These are phyloP conservation scores for Suillus discolor DNA, from an alignment of 768 basidiomycete species.

Conservation along the genomic window DNA sequence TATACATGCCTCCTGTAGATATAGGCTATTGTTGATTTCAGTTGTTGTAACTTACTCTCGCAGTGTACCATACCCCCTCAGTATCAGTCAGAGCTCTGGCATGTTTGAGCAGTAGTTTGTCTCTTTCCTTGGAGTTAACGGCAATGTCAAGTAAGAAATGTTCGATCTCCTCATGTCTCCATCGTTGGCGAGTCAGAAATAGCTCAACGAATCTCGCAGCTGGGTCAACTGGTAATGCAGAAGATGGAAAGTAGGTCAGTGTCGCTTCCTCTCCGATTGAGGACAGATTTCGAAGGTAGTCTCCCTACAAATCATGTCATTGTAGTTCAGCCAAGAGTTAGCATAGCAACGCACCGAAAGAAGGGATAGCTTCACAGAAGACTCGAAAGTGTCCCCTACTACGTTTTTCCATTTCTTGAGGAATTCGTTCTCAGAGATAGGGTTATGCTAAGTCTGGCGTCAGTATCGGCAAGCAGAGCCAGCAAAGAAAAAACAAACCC, in stretches of 20 bases:
- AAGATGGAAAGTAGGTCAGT: conserved; percentile 76
- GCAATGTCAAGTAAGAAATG: conserved; percentile 85
- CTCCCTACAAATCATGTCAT: conserved; percentile 61
- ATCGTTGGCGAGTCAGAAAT: conserved; percentile 77
- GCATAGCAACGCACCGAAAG: conserved; percentile 55
- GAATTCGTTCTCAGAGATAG: conserved; percentile 58
- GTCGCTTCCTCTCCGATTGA: conserved; percentile 35
- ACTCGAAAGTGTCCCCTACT: conserved; percentile 79
- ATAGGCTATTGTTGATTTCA: conserved; percentile 23
- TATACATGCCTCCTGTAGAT: background rate
- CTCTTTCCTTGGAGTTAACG: conserved; percentile 83
- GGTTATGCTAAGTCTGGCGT: conserved; percentile 50
- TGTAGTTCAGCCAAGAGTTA: background rate
- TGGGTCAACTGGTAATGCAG: conserved; percentile 75
- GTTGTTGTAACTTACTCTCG: conserved; percentile 61
- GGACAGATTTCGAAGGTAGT: conserved; percentile 58
- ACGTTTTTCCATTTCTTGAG: conserved; percentile 66
- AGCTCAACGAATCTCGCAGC: conserved; percentile 83
- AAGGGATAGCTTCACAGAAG: conserved; percentile 58
- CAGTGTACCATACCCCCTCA: conserved; percentile 73
- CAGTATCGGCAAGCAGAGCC: background rate
- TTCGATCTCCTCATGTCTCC: conserved; percentile 78
- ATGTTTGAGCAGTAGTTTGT: conserved; percentile 85
- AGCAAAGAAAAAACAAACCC: conserved; percentile 37
- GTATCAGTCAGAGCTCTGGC: conserved; percentile 75